Evolutionary conservation across 1,284 basidiomycete genomes (phyloP), one percentile per base, ranked within the genome.

Genomic region (Tremellales sp.): DNA sequence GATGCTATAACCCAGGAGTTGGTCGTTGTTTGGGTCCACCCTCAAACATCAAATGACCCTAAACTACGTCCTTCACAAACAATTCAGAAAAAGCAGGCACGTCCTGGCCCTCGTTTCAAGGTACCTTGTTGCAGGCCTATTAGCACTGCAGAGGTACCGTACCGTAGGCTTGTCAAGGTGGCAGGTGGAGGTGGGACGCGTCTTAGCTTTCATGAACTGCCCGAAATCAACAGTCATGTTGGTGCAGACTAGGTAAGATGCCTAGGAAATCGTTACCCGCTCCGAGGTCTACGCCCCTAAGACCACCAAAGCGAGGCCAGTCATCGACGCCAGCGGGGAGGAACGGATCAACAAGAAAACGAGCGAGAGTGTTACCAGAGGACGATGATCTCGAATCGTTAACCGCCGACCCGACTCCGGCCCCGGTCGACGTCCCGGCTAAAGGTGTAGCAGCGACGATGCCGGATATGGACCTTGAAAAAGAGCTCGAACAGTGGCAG

Each of bases 401-500:
- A 31, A 15, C 8, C 8, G 29, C 29, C 29, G 29, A 31, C 10
- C 29, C 29, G 15, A 31, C 15, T 8, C n/a, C n/a, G n/a, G 29
- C 29, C 15, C 29, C 29, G 15, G 29, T 31, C 10, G 15, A 8
- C 10, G 15, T 8, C 10, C 29, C 8, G 15, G 29, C 29, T 15
- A 31, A 31, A 31, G 10, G 10, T 15, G 15, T 8, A 31, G 10
- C 29, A 31, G 29, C 15, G 29, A 8, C 29, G 8, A 31, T 8
- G 8, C 10, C 10, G 10, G 36, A 7, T 19, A 42, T 56, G 8
- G 59, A 57, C 24, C 44, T 57, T 1, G 64, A 69, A 21, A 55
- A 60, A 33, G 61, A 69, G 37, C 56, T 67, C 24, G 83, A 85
- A 62, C 78, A 77, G 49, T 89, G 87, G 87, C 84, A 86, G 35